A percentile compares a stretch with the other conserved stretches of the same genome.
Conservation (phyloP, 495 filamentous ascomycete species). For the Penicillium paxilli region DNA sequence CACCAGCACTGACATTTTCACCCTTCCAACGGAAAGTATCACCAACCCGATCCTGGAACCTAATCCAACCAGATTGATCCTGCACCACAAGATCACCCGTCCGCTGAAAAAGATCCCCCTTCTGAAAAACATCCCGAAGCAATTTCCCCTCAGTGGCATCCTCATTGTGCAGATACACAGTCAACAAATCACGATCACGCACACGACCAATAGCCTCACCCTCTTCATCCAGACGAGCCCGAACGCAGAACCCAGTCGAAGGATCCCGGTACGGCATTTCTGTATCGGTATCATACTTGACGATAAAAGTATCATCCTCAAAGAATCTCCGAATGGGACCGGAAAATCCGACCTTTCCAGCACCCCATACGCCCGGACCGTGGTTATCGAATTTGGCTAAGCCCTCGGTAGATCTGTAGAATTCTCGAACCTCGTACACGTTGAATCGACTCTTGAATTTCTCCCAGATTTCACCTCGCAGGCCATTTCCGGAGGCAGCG, state of each 20-base stretch:
- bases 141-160: constrained; percentile 76
- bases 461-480: constrained; percentile 91
- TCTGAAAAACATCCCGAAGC: constrained; percentile 71
- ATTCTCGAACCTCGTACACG: constrained; percentile 79
- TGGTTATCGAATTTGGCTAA: constrained; percentile 71
- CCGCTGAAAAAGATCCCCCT: constrained; percentile 83
- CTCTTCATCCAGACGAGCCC: constrained; percentile 57
- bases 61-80: constrained; percentile 68
- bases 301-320: constrained; percentile 55
- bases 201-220: constrained; percentile 82
- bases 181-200: constrained; percentile 60
- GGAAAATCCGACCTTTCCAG: constrained; percentile 78
- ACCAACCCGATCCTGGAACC: constrained; percentile 86
- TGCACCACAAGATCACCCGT: constrained; percentile 80
- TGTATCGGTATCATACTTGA: constrained; percentile 70
- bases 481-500: constrained; percentile 81
- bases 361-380: constrained; percentile 67
- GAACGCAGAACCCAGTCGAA: constrained; percentile 68
- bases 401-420: constrained; percentile 89
- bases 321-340: constrained; percentile 62
- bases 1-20: constrained; percentile 86
- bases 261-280: constrained; percentile 71
- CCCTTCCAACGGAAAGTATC: constrained; percentile 96
- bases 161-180: constrained; percentile 80
- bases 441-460: constrained; percentile 81